phyloP scores from a whole-genome alignment of 2,329 filamentous ascomycete genomes.

The Madurella mycetomatis region DNA sequence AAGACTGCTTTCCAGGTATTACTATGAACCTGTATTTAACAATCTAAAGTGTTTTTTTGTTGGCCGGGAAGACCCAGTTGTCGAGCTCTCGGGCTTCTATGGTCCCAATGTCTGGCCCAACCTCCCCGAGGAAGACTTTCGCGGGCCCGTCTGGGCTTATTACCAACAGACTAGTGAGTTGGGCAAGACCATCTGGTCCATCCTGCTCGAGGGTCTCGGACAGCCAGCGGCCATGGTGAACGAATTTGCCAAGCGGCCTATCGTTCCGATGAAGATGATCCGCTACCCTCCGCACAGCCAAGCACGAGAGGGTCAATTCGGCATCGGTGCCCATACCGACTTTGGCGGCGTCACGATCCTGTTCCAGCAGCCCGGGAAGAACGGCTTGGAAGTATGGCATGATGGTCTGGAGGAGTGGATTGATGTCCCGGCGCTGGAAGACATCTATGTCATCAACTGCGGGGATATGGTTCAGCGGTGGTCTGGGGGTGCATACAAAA shows the following conservation, averaged over 20 bases:
- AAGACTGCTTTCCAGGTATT: background rate
- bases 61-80: constrained; percentile 23
- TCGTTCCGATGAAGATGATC: constrained; percentile 25
- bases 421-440: constrained; percentile 19
- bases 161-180: constrained; percentile 25
- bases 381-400: constrained; percentile 26
- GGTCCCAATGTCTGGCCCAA: constrained; percentile 33
- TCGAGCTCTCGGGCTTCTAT: constrained; percentile 25
- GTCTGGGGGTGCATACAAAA: constrained; percentile 19
- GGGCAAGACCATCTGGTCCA: constrained; percentile 25
- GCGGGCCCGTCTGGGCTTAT: constrained; percentile 24
- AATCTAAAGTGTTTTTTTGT: constrained; percentile 21
- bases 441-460: constrained; percentile 24
- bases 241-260: constrained; percentile 19
- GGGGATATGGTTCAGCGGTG: constrained; percentile 24
- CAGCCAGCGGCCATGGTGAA: constrained; percentile 14
- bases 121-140: constrained; percentile 30
- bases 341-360: constrained; percentile 27
- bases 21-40: background rate
- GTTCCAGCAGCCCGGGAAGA: constrained; percentile 25
- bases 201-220: constrained; percentile 22
- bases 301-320: background rate
- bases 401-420: constrained; percentile 20
- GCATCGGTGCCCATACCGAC: constrained; percentile 27
- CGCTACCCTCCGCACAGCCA: constrained; percentile 10